Percentiles rank a stretch among this genome's conserved stretches.
Conservation (phyloP, 2,329 filamentous ascomycete genomes). For the Penicillium crustosum region DNA sequence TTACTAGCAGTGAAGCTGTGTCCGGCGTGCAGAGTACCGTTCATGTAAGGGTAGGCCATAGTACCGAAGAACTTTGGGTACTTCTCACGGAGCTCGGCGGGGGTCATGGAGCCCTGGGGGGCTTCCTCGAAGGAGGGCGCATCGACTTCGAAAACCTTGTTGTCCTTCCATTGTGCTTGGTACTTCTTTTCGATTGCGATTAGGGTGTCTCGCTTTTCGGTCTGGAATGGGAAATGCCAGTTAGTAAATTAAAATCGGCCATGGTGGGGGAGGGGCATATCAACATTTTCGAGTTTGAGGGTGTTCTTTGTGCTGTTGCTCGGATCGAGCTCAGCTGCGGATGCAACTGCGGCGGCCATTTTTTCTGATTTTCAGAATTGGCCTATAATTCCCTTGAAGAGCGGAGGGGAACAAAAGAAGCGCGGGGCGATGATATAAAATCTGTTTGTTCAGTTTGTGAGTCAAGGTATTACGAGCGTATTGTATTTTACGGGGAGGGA, state of each 20-base stretch:
- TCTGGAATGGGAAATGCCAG: conserved; percentile 21
- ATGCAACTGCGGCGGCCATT: conserved; percentile 50
- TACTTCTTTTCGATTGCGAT: conserved; percentile 75
- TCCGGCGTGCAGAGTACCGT: conserved; percentile 83
- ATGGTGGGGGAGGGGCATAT: conserved; percentile 29
- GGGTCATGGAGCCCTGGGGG: conserved; percentile 69
- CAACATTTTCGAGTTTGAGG: conserved; percentile 62
- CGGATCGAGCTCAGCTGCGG: conserved; percentile 56
- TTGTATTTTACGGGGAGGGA: conserved; percentile 6
- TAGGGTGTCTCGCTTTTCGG: conserved; percentile 34
- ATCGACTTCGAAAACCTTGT: conserved; percentile 78
- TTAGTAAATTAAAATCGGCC: conserved; percentile 18
- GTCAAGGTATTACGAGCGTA: conserved; percentile 8
- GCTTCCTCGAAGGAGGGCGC: conserved; percentile 78
- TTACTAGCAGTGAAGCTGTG: conserved; percentile 92
- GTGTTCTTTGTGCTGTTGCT: conserved; percentile 59
- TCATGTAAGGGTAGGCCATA: conserved; percentile 79
- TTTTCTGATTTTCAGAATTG: conserved; percentile 27
- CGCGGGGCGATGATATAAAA: conserved; percentile 28
- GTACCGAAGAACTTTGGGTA: conserved; percentile 89
- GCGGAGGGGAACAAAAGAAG: conserved; percentile 22
- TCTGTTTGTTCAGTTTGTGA: conserved; percentile 16
- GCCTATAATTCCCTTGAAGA: conserved; percentile 13
- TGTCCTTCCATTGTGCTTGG: conserved; percentile 77
- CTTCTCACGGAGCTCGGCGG: conserved; percentile 73